A percentile compares a stretch with the other conserved stretches of the same genome.
These are phyloP conservation scores for Syncephalis plumigaleata DNA, from an alignment of 371 early-diverging fungal species.

Conservation along the genomic window DNA sequence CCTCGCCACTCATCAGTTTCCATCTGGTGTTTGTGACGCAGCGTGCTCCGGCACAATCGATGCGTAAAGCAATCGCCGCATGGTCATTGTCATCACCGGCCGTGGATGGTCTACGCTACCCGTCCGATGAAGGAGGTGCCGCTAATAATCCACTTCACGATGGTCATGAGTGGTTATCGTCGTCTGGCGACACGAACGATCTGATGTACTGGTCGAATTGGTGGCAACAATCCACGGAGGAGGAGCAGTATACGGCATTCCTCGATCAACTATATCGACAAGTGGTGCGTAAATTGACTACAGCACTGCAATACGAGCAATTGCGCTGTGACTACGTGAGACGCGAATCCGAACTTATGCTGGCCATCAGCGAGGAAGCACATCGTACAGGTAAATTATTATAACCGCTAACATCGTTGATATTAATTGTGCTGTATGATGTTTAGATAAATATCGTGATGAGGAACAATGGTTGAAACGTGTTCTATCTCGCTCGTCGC, in stretches of 20 bases:
- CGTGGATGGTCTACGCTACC: too few relatives aligned
- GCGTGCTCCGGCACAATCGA: constrained; percentile 32
- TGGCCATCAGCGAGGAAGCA: constrained; percentile 35
- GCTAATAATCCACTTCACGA: too few relatives aligned
- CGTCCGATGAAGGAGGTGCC: too few relatives aligned
- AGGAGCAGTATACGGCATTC: too few relatives aligned
- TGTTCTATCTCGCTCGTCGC: constrained; percentile 14
- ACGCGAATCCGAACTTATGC: constrained; percentile 51
- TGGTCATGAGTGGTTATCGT: too few relatives aligned
- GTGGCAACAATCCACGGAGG: too few relatives aligned
- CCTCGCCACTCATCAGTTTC: constrained; percentile 48
- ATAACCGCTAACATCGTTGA: not conserved
- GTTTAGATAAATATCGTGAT: not conserved
- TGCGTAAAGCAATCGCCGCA: too few relatives aligned
- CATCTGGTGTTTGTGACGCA: constrained; percentile 61
- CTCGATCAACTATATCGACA: constrained; percentile 45
- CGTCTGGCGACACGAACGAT: too few relatives aligned
- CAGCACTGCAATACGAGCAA: constrained; percentile 69
- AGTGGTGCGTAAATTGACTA: constrained; percentile 49
- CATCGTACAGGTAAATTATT: constrained; percentile 9
- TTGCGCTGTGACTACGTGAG: constrained; percentile 60
- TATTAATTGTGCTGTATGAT: not conserved
- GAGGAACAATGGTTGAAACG: not conserved
- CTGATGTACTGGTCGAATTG: too few relatives aligned
- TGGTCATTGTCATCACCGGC: too few relatives aligned